Evolutionary conservation across 257 asterid species (phyloP).

Genomic region (Ophiorrhiza pumila): DNA sequence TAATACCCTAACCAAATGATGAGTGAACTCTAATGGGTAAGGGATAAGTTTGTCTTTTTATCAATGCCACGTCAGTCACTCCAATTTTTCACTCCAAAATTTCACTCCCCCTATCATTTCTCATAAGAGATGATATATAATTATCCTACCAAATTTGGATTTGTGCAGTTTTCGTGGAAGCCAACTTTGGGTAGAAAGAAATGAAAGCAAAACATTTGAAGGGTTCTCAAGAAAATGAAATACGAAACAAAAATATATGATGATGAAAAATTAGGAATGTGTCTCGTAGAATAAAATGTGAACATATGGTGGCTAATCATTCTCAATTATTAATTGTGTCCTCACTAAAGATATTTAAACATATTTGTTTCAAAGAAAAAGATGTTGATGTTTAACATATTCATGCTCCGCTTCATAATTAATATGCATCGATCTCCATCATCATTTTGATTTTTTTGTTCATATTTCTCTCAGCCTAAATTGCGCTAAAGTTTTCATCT

Average conservation of each 20-base stretch:
- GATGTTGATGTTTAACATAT: no score
- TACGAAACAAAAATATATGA: neutral
- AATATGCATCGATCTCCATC: no score
- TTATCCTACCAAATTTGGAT: slow-evolving; percentile 2
- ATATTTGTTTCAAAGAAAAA: no score
- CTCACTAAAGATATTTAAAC: neutral
- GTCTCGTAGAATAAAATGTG: neutral
- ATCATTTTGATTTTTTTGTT: neutral
- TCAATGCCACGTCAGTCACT: no score
- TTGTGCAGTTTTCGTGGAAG: slow-evolving; percentile 11
- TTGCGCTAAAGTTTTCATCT: slow-evolving; percentile 10
- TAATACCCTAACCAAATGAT: no score
- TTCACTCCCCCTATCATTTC: no score
- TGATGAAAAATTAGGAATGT: slow-evolving; percentile 6
- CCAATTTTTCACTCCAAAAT: no score
- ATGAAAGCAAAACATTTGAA: neutral
- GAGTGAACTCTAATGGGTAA: no score
- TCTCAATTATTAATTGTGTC: neutral
- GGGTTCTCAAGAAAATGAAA: neutral
- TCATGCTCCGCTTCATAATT: neutral
- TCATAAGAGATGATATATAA: no score
- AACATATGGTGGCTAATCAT: neutral
- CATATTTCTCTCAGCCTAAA: neutral
- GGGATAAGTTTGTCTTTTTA: no score
- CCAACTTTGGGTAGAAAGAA: neutral